A percentile compares a stretch with the other conserved stretches of the same genome.
These are phyloP conservation scores for Jatropha curcas DNA, from an alignment of 345 rosid genomes.

Conservation along the genomic window DNA sequence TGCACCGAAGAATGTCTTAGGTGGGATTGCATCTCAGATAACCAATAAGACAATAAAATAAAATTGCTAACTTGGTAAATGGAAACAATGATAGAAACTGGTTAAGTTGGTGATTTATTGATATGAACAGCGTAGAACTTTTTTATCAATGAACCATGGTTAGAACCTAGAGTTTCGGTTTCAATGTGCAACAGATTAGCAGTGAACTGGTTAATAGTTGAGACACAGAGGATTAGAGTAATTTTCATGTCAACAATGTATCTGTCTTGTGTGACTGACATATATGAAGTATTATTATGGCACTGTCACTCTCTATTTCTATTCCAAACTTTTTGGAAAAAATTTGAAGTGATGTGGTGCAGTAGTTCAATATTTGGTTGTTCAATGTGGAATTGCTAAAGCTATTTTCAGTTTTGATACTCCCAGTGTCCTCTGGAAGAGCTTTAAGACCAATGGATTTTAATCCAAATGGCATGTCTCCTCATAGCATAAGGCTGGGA, in stretches of 20 bases:
- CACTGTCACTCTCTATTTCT: background rate
- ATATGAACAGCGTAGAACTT: background rate
- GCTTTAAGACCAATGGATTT: background rate
- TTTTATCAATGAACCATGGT: background rate
- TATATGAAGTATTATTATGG: background rate
- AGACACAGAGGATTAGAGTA: background rate
- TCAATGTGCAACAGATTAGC: background rate
- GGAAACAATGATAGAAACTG: background rate
- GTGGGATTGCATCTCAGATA: no score
- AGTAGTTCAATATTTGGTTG: background rate
- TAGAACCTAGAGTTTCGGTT: background rate
- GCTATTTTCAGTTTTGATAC: background rate
- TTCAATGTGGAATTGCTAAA: background rate
- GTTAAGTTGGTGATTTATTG: background rate
- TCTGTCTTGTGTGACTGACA: background rate
- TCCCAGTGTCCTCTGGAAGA: background rate
- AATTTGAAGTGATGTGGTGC: background rate
- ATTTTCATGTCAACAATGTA: background rate
- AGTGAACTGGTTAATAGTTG: background rate
- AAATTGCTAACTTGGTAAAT: background rate
- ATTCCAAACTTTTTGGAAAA: background rate
- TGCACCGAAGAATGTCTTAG: no score
- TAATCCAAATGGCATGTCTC: background rate
- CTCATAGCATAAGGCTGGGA: background rate
- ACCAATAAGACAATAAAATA: no score